These are phyloP conservation scores for Funneliformis caledonium DNA, from an alignment of 371 early-diverging fungal genomes.

Conservation along the genomic window DNA sequence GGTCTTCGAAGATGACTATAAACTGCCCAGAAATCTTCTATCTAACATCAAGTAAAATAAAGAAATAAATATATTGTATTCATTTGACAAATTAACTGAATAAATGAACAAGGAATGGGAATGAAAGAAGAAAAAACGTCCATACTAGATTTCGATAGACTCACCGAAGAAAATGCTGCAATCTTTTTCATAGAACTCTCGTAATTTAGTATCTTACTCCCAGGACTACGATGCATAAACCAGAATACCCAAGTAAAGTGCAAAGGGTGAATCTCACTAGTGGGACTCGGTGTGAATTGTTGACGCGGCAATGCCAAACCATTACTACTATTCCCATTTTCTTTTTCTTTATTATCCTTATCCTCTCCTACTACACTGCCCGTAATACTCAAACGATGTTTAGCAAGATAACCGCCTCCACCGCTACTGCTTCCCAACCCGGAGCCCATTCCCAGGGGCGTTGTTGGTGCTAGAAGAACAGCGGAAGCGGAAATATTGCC, in stretches of 20 bases:
- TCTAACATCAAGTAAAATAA: conserved; percentile 47
- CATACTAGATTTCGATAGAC: conserved; percentile 28
- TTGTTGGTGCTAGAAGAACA: conserved; percentile 37
- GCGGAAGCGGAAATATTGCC: conserved; percentile 10
- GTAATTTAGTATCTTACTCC: conserved; percentile 86
- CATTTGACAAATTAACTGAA: not conserved
- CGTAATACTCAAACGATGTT: conserved; percentile 28
- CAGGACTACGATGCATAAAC: conserved; percentile 91
- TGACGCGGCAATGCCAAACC: conserved; percentile 37
- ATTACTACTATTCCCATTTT: conserved; percentile 37
- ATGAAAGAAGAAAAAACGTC: not conserved
- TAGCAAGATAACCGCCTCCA: conserved; percentile 28
- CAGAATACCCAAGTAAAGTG: conserved; percentile 77
- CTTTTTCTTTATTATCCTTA: conserved; percentile 39
- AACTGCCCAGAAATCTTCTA: conserved; percentile 94
- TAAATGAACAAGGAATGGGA: not conserved
- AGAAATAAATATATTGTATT: no score
- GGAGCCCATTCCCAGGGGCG: conserved; percentile 28
- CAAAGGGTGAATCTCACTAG: conserved; percentile 40
- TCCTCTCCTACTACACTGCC: conserved; percentile 14
- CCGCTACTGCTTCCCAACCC: not conserved
- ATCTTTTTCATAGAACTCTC: conserved; percentile 86
- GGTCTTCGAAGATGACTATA: conserved; percentile 88
- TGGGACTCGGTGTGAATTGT: conserved; percentile 40
- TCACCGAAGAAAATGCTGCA: conserved; percentile 80